Conservation (phyloP, 805 yeast species). For the Schwanniomyces occidentalis region DNA sequence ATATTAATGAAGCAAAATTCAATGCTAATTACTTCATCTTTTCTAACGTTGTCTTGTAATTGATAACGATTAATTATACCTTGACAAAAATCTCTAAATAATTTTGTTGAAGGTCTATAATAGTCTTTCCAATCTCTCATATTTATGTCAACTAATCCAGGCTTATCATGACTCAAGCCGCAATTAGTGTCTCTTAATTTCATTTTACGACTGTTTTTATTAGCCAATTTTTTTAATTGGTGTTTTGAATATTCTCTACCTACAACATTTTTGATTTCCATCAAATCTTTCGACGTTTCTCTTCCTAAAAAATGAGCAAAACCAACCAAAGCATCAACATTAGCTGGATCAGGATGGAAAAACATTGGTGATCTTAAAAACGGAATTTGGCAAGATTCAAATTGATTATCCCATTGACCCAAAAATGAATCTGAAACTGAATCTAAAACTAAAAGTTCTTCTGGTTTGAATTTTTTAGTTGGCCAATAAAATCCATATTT, state of each 20-base stretch:
- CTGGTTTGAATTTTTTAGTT: conserved; percentile 17
- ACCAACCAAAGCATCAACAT: conserved; percentile 44
- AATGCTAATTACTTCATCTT: conserved; percentile 35
- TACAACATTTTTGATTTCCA: conserved; percentile 44
- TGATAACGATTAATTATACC: conserved; percentile 33
- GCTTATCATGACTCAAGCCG: conserved; percentile 24
- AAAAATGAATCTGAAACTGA: conserved; percentile 30
- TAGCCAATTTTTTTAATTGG: conserved; percentile 31
- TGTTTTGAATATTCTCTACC: conserved; percentile 47
- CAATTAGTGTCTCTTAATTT: conserved; percentile 18
- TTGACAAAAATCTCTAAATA: conserved; percentile 41
- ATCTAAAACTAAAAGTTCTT: conserved; percentile 39
- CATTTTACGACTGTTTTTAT: conserved; percentile 14
- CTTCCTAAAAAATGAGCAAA: conserved; percentile 34
- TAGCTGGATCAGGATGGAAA: conserved; percentile 47
- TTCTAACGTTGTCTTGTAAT: conserved; percentile 25
- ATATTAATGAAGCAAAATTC: conserved; percentile 26
- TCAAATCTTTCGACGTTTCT: conserved; percentile 30
- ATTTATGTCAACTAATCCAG: conserved; percentile 42
- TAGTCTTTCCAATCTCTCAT: conserved; percentile 47
- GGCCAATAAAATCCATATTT: conserved; percentile 12
- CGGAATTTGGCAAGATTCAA: conserved; percentile 42
- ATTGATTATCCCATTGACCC: conserved; percentile 47
- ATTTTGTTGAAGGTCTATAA: conserved; percentile 41
- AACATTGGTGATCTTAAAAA: conserved; percentile 48